phyloP scores from a whole-genome alignment of 345 rosid genomes.

The Lumnitzera racemosa region DNA sequence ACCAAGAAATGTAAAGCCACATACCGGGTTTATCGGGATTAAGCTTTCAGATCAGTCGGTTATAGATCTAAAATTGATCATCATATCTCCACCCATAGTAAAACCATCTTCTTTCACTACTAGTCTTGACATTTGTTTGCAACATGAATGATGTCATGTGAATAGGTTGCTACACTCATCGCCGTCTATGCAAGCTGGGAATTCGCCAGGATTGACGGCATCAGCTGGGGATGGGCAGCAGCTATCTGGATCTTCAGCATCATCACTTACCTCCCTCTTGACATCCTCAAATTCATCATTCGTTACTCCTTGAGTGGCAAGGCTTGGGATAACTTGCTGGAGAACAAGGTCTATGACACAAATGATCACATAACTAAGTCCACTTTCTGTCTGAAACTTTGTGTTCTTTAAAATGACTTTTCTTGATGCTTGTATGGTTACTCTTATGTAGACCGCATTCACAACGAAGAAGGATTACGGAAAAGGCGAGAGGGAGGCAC shows the following conservation, averaged over 20 bases:
- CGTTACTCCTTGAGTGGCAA: slow-evolving; percentile 50
- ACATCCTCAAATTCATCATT: slow-evolving; percentile 61
- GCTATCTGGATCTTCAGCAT: slow-evolving; percentile 58
- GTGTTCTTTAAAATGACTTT: neutral
- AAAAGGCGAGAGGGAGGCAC: slow-evolving; percentile 68
- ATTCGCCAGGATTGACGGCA: slow-evolving; percentile 57
- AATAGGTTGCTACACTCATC: slow-evolving; percentile 58
- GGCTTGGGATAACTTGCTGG: slow-evolving; percentile 54
- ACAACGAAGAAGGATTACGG: slow-evolving; percentile 75
- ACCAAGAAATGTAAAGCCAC: neutral
- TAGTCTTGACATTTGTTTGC: neutral
- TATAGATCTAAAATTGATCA: too few relatives aligned
- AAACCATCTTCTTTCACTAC: neutral
- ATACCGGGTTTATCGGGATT: neutral
- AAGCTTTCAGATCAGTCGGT: neutral
- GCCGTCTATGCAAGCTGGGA: slow-evolving; percentile 61
- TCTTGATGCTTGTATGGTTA: neutral
- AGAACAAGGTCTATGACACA: slow-evolving; percentile 32
- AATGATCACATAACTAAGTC: neutral
- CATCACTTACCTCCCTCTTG: slow-evolving; percentile 63
- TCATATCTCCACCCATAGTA: neutral
- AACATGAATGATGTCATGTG: neutral
- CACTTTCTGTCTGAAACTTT: neutral
- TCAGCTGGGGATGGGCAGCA: slow-evolving; percentile 89
- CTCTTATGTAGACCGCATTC: slow-evolving; percentile 46